Base-by-base conservation (phyloP, 805 yeast genomes). In the Candida orba region DNA sequence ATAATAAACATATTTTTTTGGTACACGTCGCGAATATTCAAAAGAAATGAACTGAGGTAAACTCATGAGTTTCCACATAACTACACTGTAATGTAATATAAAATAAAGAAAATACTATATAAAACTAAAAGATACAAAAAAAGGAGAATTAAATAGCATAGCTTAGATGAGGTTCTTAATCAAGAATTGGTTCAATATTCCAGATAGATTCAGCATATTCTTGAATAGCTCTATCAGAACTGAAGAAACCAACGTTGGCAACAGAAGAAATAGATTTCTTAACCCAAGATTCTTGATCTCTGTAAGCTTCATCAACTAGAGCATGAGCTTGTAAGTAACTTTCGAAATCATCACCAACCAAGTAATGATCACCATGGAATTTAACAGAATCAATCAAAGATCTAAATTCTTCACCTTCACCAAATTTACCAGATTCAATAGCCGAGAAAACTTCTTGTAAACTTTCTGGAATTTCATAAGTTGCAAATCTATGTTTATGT, bases 191-290 rank as follows among this genome's bases (percentile, higher is more conserved):
- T 67, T 89, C 96, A 49, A 88, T 77, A 58, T 89, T 84, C 97
- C 97, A 89, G 57, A 89, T 88, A 49, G 81, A 76, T 52, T 86
- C 96, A 30, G 96, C 95, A 53, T 89, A 89, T 63, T 89, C 96
- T 56, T 81, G 84, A 58, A 89, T 84, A 62, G 95, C 87, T 65
- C 97, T 75, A 64, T 89, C 97, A 49, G 90, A 79, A 49, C 86
- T 76, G 69, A 89, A 89, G 75, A 87, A 90, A 8, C 97, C 97
- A 82, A 86, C 84, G 62, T 86, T 86, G 43, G 97, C 95, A 44
- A 89, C 96, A 53, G 84, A 77, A 48, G 72, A 64, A 47, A 89
- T 84, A 36, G 83, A 68, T 67, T 86, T 88, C 63, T 77, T 79
- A 44, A 77, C 70, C 97, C 97, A 89, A 37, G 68, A 72, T 49